These are phyloP conservation scores for Hypholoma fasciculare DNA, from an alignment of 768 basidiomycete species.

Conservation along the genomic window DNA sequence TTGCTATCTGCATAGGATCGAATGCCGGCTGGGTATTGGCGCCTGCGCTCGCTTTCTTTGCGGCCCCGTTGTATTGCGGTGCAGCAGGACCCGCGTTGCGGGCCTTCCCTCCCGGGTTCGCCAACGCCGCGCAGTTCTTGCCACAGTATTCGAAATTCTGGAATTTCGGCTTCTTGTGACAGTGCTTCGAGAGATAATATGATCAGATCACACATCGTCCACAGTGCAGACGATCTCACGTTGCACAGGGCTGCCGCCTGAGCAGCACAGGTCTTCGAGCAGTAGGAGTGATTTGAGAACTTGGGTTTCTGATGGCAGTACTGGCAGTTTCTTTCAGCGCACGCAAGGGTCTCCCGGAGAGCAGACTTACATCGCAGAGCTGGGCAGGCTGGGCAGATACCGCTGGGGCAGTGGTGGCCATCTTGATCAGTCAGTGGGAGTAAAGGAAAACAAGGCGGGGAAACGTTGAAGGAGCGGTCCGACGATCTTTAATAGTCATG, in stretches of 20 bases:
- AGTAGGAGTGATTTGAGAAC: conserved; percentile 44
- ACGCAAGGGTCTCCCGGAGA: neutral
- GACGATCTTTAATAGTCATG: conserved; percentile 18
- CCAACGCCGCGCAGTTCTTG: conserved; percentile 58
- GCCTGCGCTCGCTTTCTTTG: conserved; percentile 13
- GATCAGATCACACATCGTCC: neutral
- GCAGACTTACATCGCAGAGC: conserved; percentile 39
- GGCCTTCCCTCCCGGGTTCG: conserved; percentile 30
- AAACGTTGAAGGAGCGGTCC: conserved; percentile 7
- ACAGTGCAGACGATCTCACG: conserved; percentile 26
- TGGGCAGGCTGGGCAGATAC: conserved; percentile 26
- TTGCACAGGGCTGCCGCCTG: conserved; percentile 46
- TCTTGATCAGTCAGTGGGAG: conserved; percentile 16
- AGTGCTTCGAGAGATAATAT: conserved; percentile 36
- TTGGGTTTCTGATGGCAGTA: conserved; percentile 53
- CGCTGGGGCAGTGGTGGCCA: conserved; percentile 28
- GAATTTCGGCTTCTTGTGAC: conserved; percentile 61
- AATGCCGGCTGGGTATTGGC: conserved; percentile 19
- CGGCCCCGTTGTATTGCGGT: conserved; percentile 5
- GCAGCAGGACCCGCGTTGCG: conserved; percentile 9
- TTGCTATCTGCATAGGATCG: conserved; percentile 40
- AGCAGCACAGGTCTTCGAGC: conserved; percentile 55
- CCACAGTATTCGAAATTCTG: conserved; percentile 62
- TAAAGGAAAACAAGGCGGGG: neutral
- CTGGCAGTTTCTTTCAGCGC: conserved; percentile 24